Evolutionary conservation across 1,284 basidiomycete genomes (phyloP).

Genomic region (Tausonia pullulans): DNA sequence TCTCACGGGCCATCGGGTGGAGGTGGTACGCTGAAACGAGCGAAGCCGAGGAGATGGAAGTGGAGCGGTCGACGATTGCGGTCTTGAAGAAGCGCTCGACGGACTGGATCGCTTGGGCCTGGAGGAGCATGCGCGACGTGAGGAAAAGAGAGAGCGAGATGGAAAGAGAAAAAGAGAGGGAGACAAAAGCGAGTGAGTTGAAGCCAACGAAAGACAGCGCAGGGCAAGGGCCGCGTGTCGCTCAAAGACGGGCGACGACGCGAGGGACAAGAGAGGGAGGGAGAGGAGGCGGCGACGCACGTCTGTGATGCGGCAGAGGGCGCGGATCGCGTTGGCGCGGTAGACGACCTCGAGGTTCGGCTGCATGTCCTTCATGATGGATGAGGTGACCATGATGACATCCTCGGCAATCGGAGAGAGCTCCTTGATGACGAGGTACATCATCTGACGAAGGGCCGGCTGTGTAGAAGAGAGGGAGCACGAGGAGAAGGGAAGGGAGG

Average conservation of each 20-base stretch:
- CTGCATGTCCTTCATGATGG: conserved; percentile 99
- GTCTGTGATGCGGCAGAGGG: conserved; percentile 92
- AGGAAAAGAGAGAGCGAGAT: not conserved
- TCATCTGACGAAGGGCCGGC: conserved; percentile 93
- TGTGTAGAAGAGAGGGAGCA: conserved; percentile 29
- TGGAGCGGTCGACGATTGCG: conserved; percentile 94
- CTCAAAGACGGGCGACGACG: too few relatives aligned
- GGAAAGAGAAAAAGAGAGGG: not conserved
- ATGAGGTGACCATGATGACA: conserved; percentile 99
- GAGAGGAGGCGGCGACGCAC: conserved; percentile 42
- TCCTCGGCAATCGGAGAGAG: conserved; percentile 92
- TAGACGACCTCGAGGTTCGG: conserved; percentile 98
- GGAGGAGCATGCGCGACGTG: not conserved
- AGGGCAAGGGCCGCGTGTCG: too few relatives aligned
- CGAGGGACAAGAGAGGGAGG: not conserved
- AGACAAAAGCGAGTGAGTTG: too few relatives aligned
- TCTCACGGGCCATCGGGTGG: conserved; percentile 83
- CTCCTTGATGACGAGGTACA: conserved; percentile 98
- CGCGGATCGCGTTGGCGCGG: conserved; percentile 92
- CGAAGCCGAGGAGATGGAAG: conserved; percentile 90
- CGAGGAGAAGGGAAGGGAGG: not conserved
- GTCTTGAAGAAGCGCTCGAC: conserved; percentile 99
- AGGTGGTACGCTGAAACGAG: conserved; percentile 96
- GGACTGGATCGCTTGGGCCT: conserved; percentile 61
- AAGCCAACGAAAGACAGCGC: too few relatives aligned